These are phyloP conservation scores for Arxiozyma bovina DNA, from an alignment of 1,139 yeast genomes.

Conservation along the genomic window DNA sequence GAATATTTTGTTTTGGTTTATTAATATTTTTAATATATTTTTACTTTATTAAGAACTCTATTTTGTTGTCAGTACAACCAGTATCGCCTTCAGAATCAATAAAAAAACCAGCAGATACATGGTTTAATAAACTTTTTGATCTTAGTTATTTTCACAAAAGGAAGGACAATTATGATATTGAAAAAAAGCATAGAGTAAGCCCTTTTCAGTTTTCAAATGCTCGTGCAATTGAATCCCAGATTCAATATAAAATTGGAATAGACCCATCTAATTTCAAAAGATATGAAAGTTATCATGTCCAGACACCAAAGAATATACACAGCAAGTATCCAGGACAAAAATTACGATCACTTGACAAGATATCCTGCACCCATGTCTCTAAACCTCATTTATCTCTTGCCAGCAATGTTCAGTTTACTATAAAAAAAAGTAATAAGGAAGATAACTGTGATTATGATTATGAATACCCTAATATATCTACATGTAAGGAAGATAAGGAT, in stretches of 20 bases:
- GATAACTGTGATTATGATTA: background rate
- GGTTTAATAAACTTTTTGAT: conserved; percentile 6
- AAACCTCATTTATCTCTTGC: background rate
- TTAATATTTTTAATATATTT: conserved; percentile 15
- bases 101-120: background rate
- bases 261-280: conserved; percentile 3
- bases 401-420: background rate
- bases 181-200: conserved; percentile 6
- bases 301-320: background rate
- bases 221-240: conserved; percentile 13
- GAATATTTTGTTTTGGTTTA: conserved; percentile 19
- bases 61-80: conserved; percentile 3
- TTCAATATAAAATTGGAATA: conserved; percentile 18
- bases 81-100: conserved; percentile 6
- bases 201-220: conserved; percentile 10
- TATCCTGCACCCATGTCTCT: background rate
- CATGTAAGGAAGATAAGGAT: background rate
- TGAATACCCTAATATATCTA: background rate
- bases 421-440: background rate
- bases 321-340: background rate
- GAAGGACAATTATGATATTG: conserved; percentile 6
- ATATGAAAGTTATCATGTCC: background rate
- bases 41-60: conserved; percentile 9
- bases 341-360: background rate
- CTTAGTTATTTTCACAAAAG: conserved; percentile 1